Evolutionary conservation across 345 rosid genomes (phyloP).

Genomic region (Populus tremula): DNA sequence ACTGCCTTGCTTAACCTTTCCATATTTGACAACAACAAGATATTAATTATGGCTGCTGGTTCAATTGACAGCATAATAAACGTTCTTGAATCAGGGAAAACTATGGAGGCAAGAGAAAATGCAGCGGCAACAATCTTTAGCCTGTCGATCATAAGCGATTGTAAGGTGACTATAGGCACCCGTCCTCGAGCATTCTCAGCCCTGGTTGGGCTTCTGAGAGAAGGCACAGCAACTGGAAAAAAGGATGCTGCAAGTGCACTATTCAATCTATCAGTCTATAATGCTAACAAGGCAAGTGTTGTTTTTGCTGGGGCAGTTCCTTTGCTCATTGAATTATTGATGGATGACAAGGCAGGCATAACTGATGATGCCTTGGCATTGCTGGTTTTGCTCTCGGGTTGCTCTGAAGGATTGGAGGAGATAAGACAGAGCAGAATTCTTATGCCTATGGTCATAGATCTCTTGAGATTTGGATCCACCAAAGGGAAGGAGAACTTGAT

Average conservation of each 20-base stretch:
- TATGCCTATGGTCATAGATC: slow-evolving; percentile 60
- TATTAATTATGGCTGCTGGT: slow-evolving; percentile 64
- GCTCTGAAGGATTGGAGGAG: slow-evolving; percentile 48
- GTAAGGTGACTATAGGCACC: slow-evolving; percentile 50
- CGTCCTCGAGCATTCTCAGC: slow-evolving; percentile 48
- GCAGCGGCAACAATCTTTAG: slow-evolving; percentile 72
- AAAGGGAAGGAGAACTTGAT: slow-evolving; percentile 64
- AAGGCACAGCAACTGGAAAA: slow-evolving; percentile 55
- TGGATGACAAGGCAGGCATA: slow-evolving; percentile 67
- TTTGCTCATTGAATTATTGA: slow-evolving; percentile 50
- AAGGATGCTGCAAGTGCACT: slow-evolving; percentile 62
- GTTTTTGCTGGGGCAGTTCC: slow-evolving; percentile 48
- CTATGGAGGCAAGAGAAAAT: slow-evolving; percentile 65
- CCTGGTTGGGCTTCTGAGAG: slow-evolving; percentile 47
- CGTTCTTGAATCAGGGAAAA: slow-evolving; percentile 55
- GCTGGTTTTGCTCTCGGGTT: slow-evolving; percentile 44
- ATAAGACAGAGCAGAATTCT: slow-evolving; percentile 43
- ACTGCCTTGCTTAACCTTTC: slow-evolving; percentile 68
- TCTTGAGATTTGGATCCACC: slow-evolving; percentile 57
- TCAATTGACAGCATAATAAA: slow-evolving; percentile 51
- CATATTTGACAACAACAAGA: slow-evolving; percentile 56
- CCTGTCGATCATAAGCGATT: slow-evolving; percentile 52
- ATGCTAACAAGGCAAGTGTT: slow-evolving; percentile 46
- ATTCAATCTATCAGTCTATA: slow-evolving; percentile 46
- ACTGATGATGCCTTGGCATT: slow-evolving; percentile 59